Evolutionary conservation across 1,284 basidiomycete species (phyloP).

Genomic region (Leccinum laetum): DNA sequence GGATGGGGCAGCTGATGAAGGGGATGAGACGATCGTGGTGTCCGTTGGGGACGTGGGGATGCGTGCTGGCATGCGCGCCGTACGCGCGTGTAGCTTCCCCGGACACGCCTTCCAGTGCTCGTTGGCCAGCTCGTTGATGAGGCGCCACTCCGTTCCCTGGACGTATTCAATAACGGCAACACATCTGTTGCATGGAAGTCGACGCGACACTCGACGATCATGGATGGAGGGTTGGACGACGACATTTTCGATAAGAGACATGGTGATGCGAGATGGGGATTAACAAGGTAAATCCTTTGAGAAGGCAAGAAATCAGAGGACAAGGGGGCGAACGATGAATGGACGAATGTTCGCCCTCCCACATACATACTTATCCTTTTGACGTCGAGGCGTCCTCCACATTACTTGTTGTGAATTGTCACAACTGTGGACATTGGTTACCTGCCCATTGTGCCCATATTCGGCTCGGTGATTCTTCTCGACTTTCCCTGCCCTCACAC

Average conservation of each 20-base stretch:
- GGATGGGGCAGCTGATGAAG: neutral
- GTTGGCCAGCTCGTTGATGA: constrained; percentile 29
- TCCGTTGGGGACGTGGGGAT: constrained; percentile 13
- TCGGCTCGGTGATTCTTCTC: constrained; percentile 20
- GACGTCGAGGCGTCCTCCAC: constrained; percentile 21
- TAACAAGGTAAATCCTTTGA: constrained; percentile 14
- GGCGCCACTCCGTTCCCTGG: constrained; percentile 25
- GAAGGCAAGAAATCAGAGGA: neutral
- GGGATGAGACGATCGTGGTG: constrained; percentile 11
- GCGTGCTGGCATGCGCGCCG: constrained; percentile 9
- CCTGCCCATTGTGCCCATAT: constrained; percentile 24
- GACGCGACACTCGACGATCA: constrained; percentile 15
- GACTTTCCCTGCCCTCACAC: constrained; percentile 3
- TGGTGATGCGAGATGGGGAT: constrained; percentile 8
- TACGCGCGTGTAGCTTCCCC: constrained; percentile 18
- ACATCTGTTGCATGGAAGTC: constrained; percentile 30
- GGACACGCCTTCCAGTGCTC: constrained; percentile 31
- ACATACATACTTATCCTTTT: constrained; percentile 21
- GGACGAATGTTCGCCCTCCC: constrained; percentile 4
- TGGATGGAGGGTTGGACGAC: constrained; percentile 5
- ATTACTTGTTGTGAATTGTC: constrained; percentile 37
- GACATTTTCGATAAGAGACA: constrained; percentile 18
- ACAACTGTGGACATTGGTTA: constrained; percentile 20
- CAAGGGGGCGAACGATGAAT: constrained; percentile 2
- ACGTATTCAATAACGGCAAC: constrained; percentile 25